Conservation (phyloP, 768 basidiomycete species). For the Pleurotus tuber-regium region DNA sequence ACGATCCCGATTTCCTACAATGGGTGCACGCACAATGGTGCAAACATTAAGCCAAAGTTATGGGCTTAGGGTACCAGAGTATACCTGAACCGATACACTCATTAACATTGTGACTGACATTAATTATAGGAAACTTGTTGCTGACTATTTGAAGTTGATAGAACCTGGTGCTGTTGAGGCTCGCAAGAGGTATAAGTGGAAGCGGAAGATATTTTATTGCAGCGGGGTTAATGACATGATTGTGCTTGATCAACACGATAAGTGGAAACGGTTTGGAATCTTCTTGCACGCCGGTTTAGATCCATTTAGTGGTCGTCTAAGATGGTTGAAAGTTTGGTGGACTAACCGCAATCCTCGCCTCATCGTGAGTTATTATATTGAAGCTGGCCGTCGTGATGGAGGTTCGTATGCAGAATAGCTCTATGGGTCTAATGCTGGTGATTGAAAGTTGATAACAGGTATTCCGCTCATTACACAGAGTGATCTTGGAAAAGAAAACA, state of each 20-base stretch:
- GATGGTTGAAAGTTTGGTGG: constrained; percentile 35
- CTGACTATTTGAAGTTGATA: constrained; percentile 7
- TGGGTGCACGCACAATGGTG: constrained; percentile 15
- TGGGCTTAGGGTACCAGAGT: constrained; percentile 13
- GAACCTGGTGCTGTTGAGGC: constrained; percentile 14
- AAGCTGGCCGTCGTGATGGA: constrained; percentile 18
- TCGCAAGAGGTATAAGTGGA: constrained; percentile 13
- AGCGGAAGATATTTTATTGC: constrained; percentile 23
- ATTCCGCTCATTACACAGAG: constrained; percentile 41
- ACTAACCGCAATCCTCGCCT: constrained; percentile 35
- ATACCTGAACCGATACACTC: not conserved
- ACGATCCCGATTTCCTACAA: constrained; percentile 8
- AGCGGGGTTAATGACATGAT: constrained; percentile 32
- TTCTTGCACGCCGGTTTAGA: constrained; percentile 29
- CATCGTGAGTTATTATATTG: constrained; percentile 33
- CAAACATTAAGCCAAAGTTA: constrained; percentile 14
- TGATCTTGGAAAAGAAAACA: constrained; percentile 42
- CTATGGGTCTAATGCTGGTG: not conserved
- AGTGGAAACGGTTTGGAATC: constrained; percentile 31
- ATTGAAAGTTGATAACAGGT: not conserved
- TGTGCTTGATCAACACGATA: constrained; percentile 34
- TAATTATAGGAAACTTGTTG: constrained; percentile 8
- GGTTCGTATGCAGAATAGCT: constrained; percentile 16
- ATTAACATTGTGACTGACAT: too few relatives aligned
- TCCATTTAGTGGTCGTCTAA: constrained; percentile 22